Evolutionary conservation across 495 filamentous ascomycete species (phyloP).

Genomic region (Penicillium simplicissimum): DNA sequence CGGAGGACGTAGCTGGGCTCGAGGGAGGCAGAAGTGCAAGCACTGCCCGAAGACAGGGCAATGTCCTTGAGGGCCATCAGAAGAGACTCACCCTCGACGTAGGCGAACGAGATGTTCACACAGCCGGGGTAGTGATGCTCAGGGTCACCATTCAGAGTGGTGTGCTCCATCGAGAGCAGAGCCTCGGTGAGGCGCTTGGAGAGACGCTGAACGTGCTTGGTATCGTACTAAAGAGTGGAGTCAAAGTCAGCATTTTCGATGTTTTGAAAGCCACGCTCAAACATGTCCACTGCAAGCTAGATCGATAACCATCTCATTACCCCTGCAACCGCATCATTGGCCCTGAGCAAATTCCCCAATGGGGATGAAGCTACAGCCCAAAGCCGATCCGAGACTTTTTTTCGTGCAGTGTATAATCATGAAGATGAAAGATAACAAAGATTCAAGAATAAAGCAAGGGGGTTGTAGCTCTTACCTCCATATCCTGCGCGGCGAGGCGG

Average conservation of each 20-base stretch:
- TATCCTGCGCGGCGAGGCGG: constrained; percentile 83
- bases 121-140: constrained; percentile 89
- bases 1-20: constrained; percentile 96
- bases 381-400: constrained; percentile 56
- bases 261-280: not conserved
- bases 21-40: constrained; percentile 93
- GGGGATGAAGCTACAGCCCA: constrained; percentile 45
- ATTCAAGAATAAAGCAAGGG: constrained; percentile 3
- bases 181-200: constrained; percentile 81
- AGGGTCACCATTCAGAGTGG: constrained; percentile 83
- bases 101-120: constrained; percentile 97
- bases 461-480: constrained; percentile 67
- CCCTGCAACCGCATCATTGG: constrained; percentile 54
- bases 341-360: constrained; percentile 34
- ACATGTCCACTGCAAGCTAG: not conserved
- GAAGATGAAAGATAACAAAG: constrained; percentile 7
- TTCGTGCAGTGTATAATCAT: constrained; percentile 57
- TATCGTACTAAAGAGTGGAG: constrained; percentile 70
- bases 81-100: constrained; percentile 95
- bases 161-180: constrained; percentile 87
- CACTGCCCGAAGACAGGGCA: constrained; percentile 93
- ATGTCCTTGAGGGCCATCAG: constrained; percentile 99
- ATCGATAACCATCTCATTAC: constrained; percentile 43
- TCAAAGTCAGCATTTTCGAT: constrained; percentile 31
- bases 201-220: constrained; percentile 74